Base-by-base conservation (phyloP, 225 moss, liverwort and hornwort species). In the Sphagnum contortum region DNA sequence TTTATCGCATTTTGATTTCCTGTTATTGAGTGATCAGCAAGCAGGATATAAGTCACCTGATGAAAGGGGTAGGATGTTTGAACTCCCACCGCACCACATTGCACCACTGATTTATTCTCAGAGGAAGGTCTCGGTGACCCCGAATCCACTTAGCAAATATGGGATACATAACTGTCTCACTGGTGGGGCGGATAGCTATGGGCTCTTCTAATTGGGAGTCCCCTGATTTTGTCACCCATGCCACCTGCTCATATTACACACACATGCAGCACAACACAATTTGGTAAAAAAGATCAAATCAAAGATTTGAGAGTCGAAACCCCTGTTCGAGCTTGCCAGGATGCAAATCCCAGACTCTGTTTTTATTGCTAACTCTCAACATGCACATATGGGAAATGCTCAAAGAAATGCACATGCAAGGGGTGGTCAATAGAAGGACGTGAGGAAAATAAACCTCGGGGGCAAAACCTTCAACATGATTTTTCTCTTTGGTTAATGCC, bases 41-140 rank as follows among this genome's bases (percentile, higher is more conserved):
- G 29, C 29, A 29, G 29, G 29, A 29, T 29, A 29, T 29, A 29
- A 29, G 69, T 52, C 4, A 88, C 96, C 92, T 98, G 62, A 98
- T 92, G 66, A 98, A 98, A 67, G 96, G 96, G 12, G 90, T 98
- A 49, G 96, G 92, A 67, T 92, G 90, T 80, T 92, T 92, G 70
- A 98, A 93, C 82, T 98, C 96, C 92, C 96, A 98, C n/a, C 96
- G 85, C 61, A 98, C 96, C 44, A 98, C 92, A 69, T 98, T 98
- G 75, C 96, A 92, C 96, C 96, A 98, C 82, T 98, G 96, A 71
- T 98, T 98, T 57, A 98, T 67, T 75, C 74, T 86, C 49, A 98
- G 76, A 65, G 92, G 96, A 56, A 98, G 88, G 70, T 96, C 92
- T 46, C 95, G 96, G 70, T 96, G 96, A 69, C 96, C 82, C 50